Evolutionary conservation across 345 rosid species (phyloP).

Genomic region (Microcos paniculata): DNA sequence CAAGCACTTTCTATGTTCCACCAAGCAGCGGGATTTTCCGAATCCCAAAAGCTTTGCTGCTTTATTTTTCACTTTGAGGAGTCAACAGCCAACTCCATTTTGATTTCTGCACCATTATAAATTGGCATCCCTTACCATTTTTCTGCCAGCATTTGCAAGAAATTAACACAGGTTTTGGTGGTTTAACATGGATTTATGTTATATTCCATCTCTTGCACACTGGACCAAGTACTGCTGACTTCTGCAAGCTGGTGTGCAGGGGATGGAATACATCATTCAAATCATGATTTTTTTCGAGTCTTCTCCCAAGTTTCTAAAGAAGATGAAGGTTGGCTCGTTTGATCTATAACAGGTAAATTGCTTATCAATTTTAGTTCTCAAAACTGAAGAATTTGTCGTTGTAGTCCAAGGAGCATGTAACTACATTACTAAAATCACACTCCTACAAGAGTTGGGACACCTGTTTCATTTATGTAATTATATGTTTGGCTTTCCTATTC

Average conservation of each 20-base stretch:
- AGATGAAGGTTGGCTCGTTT: neutral
- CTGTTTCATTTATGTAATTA: no score
- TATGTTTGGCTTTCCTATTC: neutral
- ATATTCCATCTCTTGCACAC: slow-evolving; percentile 23
- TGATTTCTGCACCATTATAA: slow-evolving; percentile 5
- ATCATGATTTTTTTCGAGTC: slow-evolving; percentile 2
- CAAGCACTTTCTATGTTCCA: slow-evolving; percentile 9
- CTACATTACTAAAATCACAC: no score
- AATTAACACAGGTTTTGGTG: neutral
- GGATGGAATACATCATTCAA: slow-evolving; percentile 16
- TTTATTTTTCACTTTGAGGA: neutral
- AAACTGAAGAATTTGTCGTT: neutral
- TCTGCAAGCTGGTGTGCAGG: slow-evolving; percentile 12
- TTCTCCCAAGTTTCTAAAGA: neutral
- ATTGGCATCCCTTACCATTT: neutral
- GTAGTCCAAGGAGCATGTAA: neutral
- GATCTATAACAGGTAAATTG: neutral
- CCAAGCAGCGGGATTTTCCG: neutral
- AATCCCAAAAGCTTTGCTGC: neutral
- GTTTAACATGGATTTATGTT: slow-evolving; percentile 12
- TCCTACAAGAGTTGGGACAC: no score
- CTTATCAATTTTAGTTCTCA: neutral
- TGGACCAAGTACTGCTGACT: neutral
- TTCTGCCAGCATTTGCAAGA: neutral
- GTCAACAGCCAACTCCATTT: neutral